Evolutionary conservation across 768 basidiomycete genomes (phyloP), one percentile per base, ranked within the genome.

Genomic region (Leucogyrophana mollusca): DNA sequence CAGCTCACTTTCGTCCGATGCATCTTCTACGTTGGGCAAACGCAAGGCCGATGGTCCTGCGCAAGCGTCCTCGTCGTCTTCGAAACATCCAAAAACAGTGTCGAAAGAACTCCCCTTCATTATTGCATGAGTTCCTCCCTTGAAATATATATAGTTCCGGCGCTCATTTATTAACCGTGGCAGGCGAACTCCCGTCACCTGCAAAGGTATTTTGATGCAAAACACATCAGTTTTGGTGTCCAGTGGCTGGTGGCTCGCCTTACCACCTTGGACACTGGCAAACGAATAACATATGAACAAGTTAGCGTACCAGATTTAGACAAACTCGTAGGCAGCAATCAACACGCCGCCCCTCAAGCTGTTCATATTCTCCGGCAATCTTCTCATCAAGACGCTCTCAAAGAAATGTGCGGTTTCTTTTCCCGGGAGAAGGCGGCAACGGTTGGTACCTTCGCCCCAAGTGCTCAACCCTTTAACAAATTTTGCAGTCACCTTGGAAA

Each of bases 191-290:
- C 51, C 21, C 20, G 17, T 20, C 43, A 40, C 18, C 17, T 55
- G n/a, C 58, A 54, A 22, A 34, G 37, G 4, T 40, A 39, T 36
- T 50, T 74, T 38, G 54, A 68, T n/a, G 22, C 36, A 7, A 55
- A 57, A 27, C 57, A 59, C 1, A 47, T 78, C 4, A 65, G 70
- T 2, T 75, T 69, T 46, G 76, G 78, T 8, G 73, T 72, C 2
- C 80, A 77, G 44, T 83, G 75, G 62, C 78, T 82, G 53, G 69
- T 83, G 20, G 76, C 73, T 0, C 71, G 78, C 1, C 61, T 71
- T 16, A 58, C 76, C 36, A 65, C 66, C 18, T 53, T 52, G 1
- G 56, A 60, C 1, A 47, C 46, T 8, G 27, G 13, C 6, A 30
- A 30, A 7, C 47, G 36, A 17, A 42, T 72, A 13, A 30, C 55